Base-by-base conservation (phyloP, 1,284 basidiomycete genomes). In the Ustilago vetiveriae region DNA sequence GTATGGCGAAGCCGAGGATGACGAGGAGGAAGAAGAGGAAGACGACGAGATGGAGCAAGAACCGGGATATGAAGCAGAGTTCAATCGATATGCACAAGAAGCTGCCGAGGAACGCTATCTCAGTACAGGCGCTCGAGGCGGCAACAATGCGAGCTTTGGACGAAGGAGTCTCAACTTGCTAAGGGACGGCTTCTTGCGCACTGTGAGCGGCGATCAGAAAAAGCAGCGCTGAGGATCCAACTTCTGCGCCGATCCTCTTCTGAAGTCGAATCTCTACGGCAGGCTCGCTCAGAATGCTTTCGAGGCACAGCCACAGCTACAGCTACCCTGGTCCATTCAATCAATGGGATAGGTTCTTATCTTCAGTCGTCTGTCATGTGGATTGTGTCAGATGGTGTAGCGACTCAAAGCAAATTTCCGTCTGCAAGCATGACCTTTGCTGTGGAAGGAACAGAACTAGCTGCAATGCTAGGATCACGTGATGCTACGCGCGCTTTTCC, bases 31-130 rank as follows among this genome's bases (percentile, higher is more conserved):
- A 6, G 50, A 53, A 11, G 51, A 63, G 1, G 59, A 54, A 10
- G 68, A 71, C 21, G 68, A 71, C 37, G 68, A 57, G 46, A 71
- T 71, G 58, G 68, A 56, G 21, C 38, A 46, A 22, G 67, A 70
- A 19, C 67, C 62, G 1, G 62, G 53, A 0, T 70, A 69, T 41
- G 66, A 69, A 38, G 66, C 59, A 16, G 66, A 69, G 16, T 69
- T 69, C 55, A 45, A 63, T 17, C 38, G 66, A 30, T 69, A 63
- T 21, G 59, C 60, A 10, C 66, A 64, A 36, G 66, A 69, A 21
- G 66, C 66, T 3, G 26, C 44, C 13, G 59, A 56, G 19, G 47
- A 63, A 16, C 26, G 51, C 9, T 39, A 43, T 26, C 27, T 30
- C n/a, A 38, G 30, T n/a, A 49, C 43, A 5, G 38, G 46, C 21